phyloP scores from a whole-genome alignment of 2,329 filamentous ascomycete genomes.

The Epichloe brachyelytri region DNA sequence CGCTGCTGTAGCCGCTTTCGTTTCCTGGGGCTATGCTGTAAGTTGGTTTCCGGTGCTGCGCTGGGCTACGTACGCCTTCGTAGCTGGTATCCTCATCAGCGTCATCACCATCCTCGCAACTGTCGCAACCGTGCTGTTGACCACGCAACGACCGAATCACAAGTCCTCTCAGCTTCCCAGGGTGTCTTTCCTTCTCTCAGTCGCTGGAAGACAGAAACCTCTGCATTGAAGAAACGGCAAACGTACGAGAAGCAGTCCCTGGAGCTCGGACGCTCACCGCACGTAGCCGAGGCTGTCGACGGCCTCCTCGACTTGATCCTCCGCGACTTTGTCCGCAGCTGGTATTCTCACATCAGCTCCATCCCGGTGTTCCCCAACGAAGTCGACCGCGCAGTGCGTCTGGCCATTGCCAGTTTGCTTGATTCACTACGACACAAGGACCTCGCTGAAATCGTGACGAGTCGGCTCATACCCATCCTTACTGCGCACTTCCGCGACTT shows the following conservation, averaged over 20 bases:
- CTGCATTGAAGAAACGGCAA: slow-evolving; percentile 50
- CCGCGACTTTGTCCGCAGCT: slow-evolving; percentile 74
- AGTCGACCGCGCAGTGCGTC: slow-evolving; percentile 67
- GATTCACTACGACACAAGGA: slow-evolving; percentile 66
- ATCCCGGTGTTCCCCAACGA: slow-evolving; percentile 73
- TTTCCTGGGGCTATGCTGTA: slow-evolving; percentile 79
- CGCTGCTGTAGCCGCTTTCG: slow-evolving; percentile 56
- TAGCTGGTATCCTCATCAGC: slow-evolving; percentile 50
- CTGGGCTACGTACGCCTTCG: slow-evolving; percentile 75
- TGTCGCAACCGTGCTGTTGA: slow-evolving; percentile 40
- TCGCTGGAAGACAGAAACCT: slow-evolving; percentile 59
- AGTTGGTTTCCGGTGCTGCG: slow-evolving; percentile 74
- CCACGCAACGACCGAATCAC: slow-evolving; percentile 36
- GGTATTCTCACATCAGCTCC: slow-evolving; percentile 78
- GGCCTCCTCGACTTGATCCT: slow-evolving; percentile 62
- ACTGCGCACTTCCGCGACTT: slow-evolving; percentile 85
- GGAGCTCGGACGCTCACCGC: slow-evolving; percentile 55
- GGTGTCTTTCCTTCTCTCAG: slow-evolving; percentile 46
- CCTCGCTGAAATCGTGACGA: slow-evolving; percentile 70
- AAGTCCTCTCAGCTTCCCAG: slow-evolving; percentile 29
- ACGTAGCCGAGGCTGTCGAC: slow-evolving; percentile 70
- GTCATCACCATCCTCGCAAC: slow-evolving; percentile 40
- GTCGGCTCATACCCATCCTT: slow-evolving; percentile 72
- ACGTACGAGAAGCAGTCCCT: slow-evolving; percentile 57
- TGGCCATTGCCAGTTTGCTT: slow-evolving; percentile 56